These are phyloP conservation scores for Aspergillus eucalypticola DNA, from an alignment of 2,329 filamentous ascomycete genomes.

Conservation along the genomic window DNA sequence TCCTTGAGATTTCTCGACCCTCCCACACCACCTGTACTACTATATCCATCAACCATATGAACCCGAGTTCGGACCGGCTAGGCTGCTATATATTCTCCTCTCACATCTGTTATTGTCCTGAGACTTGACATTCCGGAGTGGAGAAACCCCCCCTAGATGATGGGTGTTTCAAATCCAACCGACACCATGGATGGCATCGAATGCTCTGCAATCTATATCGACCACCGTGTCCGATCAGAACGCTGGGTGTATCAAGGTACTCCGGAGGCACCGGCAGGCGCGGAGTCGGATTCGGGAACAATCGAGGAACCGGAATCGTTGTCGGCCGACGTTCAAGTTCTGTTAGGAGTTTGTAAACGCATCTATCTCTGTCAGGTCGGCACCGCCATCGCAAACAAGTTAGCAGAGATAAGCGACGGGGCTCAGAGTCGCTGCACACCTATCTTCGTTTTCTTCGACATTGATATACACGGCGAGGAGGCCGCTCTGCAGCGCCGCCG, in stretches of 20 bases:
- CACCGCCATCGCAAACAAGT: slow-evolving; percentile 53
- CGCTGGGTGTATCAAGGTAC: slow-evolving; percentile 45
- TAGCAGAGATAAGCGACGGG: slow-evolving; percentile 53
- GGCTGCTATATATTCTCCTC: slow-evolving; percentile 8
- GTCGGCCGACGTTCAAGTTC: slow-evolving; percentile 49
- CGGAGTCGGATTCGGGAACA: slow-evolving; percentile 22
- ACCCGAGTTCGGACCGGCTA: slow-evolving; percentile 21
- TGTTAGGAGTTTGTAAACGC: slow-evolving; percentile 55
- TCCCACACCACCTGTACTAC: slow-evolving; percentile 7
- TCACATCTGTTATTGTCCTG: slow-evolving; percentile 10
- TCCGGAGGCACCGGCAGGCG: slow-evolving; percentile 28
- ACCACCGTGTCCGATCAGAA: slow-evolving; percentile 47
- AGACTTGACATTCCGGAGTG: slow-evolving; percentile 12
- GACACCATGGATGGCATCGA: slow-evolving; percentile 44
- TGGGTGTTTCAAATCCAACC: slow-evolving; percentile 20
- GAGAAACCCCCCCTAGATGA: slow-evolving; percentile 17
- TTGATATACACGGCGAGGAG: slow-evolving; percentile 45
- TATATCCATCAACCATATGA: slow-evolving; percentile 29
- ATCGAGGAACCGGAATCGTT: slow-evolving; percentile 48
- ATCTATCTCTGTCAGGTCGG: slow-evolving; percentile 58
- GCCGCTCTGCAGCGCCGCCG: slow-evolving; percentile 35
- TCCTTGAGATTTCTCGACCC: slow-evolving; percentile 4
- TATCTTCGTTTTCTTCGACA: slow-evolving; percentile 58
- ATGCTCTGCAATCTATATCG: slow-evolving; percentile 49
- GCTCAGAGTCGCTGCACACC: slow-evolving; percentile 51